phyloP scores from a whole-genome alignment of 2,329 filamentous ascomycete genomes.

The Penicillium sp. region DNA sequence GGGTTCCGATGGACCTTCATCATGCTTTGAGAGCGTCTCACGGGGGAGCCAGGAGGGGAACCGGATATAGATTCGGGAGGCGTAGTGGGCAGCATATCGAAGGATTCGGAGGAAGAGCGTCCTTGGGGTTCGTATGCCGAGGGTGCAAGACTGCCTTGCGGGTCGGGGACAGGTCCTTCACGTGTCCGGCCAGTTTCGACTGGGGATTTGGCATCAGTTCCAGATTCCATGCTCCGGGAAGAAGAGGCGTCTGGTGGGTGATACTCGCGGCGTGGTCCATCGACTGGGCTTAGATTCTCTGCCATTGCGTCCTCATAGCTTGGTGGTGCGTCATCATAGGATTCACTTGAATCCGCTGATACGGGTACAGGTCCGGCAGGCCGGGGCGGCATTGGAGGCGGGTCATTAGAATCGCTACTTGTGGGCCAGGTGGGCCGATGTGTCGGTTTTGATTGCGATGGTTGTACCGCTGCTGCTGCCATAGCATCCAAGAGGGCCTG shows the following conservation, averaged over 20 bases:
- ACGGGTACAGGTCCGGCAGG: constrained; percentile 26
- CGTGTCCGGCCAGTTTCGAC: constrained; percentile 28
- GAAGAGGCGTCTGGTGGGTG: constrained; percentile 43
- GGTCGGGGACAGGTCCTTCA: constrained; percentile 22
- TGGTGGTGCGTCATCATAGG: constrained; percentile 75
- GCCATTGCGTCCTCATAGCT: constrained; percentile 95
- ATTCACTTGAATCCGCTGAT: constrained; percentile 24
- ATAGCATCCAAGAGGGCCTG: constrained; percentile 71
- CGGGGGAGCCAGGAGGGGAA: constrained; percentile 33
- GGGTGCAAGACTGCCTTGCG: constrained; percentile 23
- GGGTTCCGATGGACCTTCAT: constrained; percentile 31
- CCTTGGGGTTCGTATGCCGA: constrained; percentile 17
- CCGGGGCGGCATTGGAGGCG: constrained; percentile 46
- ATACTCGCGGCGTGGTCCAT: constrained; percentile 63
- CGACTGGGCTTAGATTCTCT: constrained; percentile 70
- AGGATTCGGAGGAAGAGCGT: constrained; percentile 39
- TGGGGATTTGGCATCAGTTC: constrained; percentile 41
- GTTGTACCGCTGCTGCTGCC: constrained; percentile 33
- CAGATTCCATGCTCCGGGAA: constrained; percentile 31
- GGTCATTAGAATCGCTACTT: constrained; percentile 13
- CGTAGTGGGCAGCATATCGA: constrained; percentile 42
- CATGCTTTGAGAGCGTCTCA: constrained; percentile 33
- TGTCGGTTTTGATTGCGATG: constrained; percentile 20
- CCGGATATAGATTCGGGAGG: constrained; percentile 36
- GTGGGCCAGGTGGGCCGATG: constrained; percentile 25